phyloP scores from a whole-genome alignment of 371 early-diverging fungal species.

The Lichtheimia corymbifera region DNA sequence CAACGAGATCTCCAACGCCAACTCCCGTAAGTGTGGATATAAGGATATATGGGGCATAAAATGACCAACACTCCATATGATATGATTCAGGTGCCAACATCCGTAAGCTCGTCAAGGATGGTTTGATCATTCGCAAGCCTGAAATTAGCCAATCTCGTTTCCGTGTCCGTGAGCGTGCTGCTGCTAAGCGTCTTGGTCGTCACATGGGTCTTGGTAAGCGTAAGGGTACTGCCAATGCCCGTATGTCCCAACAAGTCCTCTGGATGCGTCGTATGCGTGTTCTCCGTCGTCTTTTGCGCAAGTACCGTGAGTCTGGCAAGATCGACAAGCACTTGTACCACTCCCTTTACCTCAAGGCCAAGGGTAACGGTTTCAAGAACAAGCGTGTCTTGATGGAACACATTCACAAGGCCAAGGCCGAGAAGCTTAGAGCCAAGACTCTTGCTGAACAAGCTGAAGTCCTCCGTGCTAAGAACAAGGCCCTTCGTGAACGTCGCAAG shows the following conservation, averaged over 20 bases:
- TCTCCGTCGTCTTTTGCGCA: conserved; percentile 95
- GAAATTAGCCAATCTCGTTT: conserved; percentile 91
- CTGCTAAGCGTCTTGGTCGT: conserved; percentile 98
- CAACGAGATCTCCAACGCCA: conserved; percentile 95
- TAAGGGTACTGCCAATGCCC: conserved; percentile 98
- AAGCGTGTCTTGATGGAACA: conserved; percentile 99
- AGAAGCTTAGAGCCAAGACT: conserved; percentile 94
- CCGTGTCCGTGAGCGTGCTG: conserved; percentile 91
- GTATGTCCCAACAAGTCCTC: conserved; percentile 94
- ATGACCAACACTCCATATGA: not conserved
- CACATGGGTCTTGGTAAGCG: conserved; percentile 99
- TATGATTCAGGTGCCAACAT: conserved; percentile 86
- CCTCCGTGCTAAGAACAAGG: conserved; percentile 95
- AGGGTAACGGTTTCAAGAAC: conserved; percentile 99
- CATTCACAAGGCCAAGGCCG: conserved; percentile 99
- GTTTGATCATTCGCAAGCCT: conserved; percentile 97
- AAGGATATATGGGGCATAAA: not conserved
- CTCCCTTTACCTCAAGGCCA: conserved; percentile 96
- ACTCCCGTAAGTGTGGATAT: conserved; percentile 80
- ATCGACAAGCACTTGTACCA: conserved; percentile 99
- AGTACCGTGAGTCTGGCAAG: conserved; percentile 97
- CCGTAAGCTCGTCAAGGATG: conserved; percentile 96
- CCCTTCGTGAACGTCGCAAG: conserved; percentile 92
- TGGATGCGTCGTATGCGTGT: conserved; percentile 99
- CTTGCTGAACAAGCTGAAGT: conserved; percentile 98